phyloP scores from a whole-genome alignment of 441 rosid genomes.

The Viola pubescens region DNA sequence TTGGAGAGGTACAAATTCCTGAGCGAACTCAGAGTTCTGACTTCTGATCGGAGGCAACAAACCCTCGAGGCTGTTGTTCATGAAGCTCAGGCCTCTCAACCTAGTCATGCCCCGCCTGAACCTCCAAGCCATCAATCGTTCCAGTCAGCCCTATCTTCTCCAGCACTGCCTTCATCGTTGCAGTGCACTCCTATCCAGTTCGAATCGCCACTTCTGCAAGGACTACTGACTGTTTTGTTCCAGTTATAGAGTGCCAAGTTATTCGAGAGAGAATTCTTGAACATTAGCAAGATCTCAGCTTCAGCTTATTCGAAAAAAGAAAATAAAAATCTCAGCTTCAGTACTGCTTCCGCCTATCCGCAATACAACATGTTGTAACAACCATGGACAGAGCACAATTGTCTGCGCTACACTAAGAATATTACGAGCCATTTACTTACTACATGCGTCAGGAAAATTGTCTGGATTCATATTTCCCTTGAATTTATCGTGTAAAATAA shows the following conservation, averaged over 20 bases:
- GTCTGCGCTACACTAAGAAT: too few relatives aligned
- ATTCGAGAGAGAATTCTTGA: conserved; percentile 40
- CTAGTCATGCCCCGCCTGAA: conserved; percentile 25
- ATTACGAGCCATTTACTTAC: too few relatives aligned
- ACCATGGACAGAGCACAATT: too few relatives aligned
- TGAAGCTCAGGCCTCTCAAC: conserved; percentile 46
- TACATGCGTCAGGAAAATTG: too few relatives aligned
- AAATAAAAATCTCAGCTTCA: not conserved
- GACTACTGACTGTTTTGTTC: conserved; percentile 16
- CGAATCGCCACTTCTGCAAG: conserved; percentile 26
- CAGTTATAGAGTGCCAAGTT: conserved; percentile 32
- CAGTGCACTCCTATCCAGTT: conserved; percentile 65
- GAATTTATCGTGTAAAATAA: too few relatives aligned
- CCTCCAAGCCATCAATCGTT: conserved; percentile 27
- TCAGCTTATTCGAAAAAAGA: conserved; percentile 22
- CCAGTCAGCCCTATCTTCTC: conserved; percentile 54
- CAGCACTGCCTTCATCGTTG: conserved; percentile 30
- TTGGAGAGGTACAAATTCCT: conserved; percentile 52
- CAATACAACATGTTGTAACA: too few relatives aligned
- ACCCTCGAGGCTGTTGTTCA: conserved; percentile 46
- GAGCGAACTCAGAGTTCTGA: conserved; percentile 38
- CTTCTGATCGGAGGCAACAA: conserved; percentile 29
- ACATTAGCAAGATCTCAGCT: conserved; percentile 41
- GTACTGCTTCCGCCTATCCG: too few relatives aligned
- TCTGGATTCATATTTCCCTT: too few relatives aligned